A percentile compares a stretch with the other conserved stretches of the same genome.
Conservation (phyloP, 2,329 filamentous ascomycete species). For the Bipolaris victoriae region DNA sequence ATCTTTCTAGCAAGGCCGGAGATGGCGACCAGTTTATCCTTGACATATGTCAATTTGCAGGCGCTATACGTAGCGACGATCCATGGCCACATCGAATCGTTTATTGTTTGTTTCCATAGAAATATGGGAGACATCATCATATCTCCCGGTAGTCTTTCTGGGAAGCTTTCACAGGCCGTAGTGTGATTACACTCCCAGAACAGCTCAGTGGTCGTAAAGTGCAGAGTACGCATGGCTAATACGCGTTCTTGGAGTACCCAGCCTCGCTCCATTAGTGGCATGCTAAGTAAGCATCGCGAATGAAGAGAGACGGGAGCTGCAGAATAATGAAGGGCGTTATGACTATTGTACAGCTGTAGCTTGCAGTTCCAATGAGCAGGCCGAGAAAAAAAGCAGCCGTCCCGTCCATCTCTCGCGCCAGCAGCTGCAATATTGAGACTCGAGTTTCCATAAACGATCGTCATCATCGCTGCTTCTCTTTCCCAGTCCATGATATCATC, state of each 20-base stretch:
- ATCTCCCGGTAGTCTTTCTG: no score
- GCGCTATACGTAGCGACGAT: not conserved
- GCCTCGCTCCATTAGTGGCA: not conserved
- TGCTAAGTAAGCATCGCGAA: no score
- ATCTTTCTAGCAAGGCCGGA: not conserved
- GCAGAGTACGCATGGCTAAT: not conserved
- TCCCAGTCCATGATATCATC: not conserved
- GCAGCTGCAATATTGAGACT: not conserved
- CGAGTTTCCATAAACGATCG: not conserved
- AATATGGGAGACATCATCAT: no score
- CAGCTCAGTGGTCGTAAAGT: not conserved
- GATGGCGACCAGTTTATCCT: not conserved
- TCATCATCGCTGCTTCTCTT: not conserved
- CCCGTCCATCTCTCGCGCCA: not conserved
- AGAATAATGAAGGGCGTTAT: not conserved
- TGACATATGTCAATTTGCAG: not conserved
- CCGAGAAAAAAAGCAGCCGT: not conserved
- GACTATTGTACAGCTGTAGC: no score
- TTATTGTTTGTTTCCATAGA: not conserved
- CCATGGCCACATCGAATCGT: not conserved
- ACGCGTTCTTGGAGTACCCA: not conserved
- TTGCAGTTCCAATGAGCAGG: not conserved
- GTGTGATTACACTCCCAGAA: not conserved
- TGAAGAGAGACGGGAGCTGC: not conserved
- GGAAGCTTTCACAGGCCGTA: not conserved